Evolutionary conservation across 352 stramenopile species (phyloP), one percentile per base, ranked within the genome.

Genomic region (Bremia lactucae): DNA sequence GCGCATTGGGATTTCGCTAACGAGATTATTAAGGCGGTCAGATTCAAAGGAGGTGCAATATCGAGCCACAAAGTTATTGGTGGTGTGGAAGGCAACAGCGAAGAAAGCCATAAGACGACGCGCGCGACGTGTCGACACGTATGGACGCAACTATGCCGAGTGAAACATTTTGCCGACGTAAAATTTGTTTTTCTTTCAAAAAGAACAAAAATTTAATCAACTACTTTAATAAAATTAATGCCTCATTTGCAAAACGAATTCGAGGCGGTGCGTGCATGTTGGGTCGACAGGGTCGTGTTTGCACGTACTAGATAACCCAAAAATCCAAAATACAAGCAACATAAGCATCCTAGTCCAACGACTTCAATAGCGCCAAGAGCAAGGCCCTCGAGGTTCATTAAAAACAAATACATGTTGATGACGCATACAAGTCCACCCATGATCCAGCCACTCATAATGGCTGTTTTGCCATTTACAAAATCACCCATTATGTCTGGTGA

Each of bases 331-430:
- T 90, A 87, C 15, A 65, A 53, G 8, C 44, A 55, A n/a, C 71
- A 75, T 1, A 53, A 51, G 22, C 46, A 25, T 7, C 52, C 18
- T 7, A 87, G 28, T 20, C 54, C 26, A 2, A 49, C 31, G 6
- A 82, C 53, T 9, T 54, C 64, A 8, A 66, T 24, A 1, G 35
- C 15, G 4, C 64, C 59, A 6, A 87, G 52, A 8, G 52, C 52
- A 55, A 85, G 60, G 31, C 39, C 59, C 40, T 70, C 60, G 14
- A 87, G 54, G 46, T 85, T 85, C 21, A 68, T 71, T 28, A 72
- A 66, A 33, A 87, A 68, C 40, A 87, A 56, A 62, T 85, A 87
- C 39, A 90, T 47, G 42, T 90, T 88, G 55, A 87, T 82, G 31
- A 69, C 45, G 34, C 74, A 87, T 28, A 90, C 76, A 18, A 88